phyloP scores from a whole-genome alignment of 345 rosid species.

The Euphorbia pulcherrima region DNA sequence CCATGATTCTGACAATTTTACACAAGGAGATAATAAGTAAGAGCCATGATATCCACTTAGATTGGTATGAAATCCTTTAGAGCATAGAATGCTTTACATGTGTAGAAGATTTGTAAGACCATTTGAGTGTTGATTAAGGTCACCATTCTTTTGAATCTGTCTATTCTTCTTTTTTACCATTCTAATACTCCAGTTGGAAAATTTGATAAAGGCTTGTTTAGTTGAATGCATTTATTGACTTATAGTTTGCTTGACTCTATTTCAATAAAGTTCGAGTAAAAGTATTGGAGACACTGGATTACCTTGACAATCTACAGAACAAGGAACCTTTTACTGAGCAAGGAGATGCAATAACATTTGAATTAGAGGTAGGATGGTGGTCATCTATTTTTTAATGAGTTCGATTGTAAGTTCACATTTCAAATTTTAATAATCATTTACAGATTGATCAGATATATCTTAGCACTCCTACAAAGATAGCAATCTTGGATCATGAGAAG shows the following conservation, averaged over 20 bases:
- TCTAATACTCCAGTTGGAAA: background rate
- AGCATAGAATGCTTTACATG: too few relatives aligned
- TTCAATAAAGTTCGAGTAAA: conserved; percentile 91
- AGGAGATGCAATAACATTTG: conserved; percentile 94
- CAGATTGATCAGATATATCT: conserved; percentile 27
- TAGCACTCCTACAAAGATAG: conserved; percentile 60
- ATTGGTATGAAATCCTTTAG: background rate
- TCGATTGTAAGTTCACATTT: conserved; percentile 3
- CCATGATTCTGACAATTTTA: background rate
- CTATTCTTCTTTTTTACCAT: background rate
- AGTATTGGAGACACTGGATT: conserved; percentile 88
- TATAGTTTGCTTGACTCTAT: background rate
- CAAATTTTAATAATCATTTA: background rate
- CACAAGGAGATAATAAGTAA: background rate
- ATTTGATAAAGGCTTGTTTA: background rate
- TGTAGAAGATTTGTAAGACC: background rate
- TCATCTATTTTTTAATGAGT: conserved; percentile 1
- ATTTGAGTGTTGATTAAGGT: background rate
- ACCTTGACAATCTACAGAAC: conserved; percentile 80
- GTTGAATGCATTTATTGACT: background rate
- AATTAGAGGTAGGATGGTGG: conserved; percentile 53
- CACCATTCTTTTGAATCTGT: background rate
- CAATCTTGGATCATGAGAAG: conserved; percentile 89
- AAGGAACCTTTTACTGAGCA: conserved; percentile 86
- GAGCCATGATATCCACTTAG: background rate